phyloP scores from a whole-genome alignment of 1,284 basidiomycete species.

The Afroboletus lepidellus region DNA sequence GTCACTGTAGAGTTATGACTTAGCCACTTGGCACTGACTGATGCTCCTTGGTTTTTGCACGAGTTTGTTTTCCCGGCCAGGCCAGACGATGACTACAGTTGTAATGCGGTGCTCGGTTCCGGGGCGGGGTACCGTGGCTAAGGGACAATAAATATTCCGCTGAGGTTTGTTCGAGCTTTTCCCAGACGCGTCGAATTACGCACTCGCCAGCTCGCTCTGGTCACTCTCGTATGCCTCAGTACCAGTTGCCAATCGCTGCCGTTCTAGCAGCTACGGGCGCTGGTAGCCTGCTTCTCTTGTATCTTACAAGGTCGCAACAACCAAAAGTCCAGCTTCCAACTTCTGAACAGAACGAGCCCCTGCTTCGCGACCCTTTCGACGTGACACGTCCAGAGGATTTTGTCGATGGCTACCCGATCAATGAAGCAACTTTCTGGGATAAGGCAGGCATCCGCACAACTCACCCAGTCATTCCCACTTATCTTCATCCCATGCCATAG shows the following conservation, averaged over 20 bases:
- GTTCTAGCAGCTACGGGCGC: slow-evolving; percentile 44
- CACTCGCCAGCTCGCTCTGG: not conserved
- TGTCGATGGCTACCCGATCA: slow-evolving; percentile 73
- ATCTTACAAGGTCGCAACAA: slow-evolving; percentile 40
- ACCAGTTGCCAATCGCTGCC: slow-evolving; percentile 56
- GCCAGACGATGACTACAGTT: not conserved
- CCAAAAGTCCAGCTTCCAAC: slow-evolving; percentile 59
- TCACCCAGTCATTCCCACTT: not conserved
- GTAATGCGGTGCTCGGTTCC: slow-evolving; percentile 17
- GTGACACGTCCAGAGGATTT: slow-evolving; percentile 69
- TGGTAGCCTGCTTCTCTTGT: slow-evolving; percentile 46
- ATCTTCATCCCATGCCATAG: slow-evolving; percentile 34
- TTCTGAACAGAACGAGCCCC: slow-evolving; percentile 37
- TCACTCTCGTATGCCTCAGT: slow-evolving; percentile 49
- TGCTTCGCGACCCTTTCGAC: slow-evolving; percentile 70
- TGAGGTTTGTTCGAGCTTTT: not conserved
- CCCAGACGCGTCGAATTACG: not conserved
- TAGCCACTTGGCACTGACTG: no score
- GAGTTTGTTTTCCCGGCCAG: no score
- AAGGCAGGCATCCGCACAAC: slow-evolving; percentile 43
- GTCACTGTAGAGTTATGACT: no score
- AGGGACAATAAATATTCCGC: not conserved
- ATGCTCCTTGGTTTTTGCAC: no score
- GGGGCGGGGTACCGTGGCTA: slow-evolving; percentile 15
- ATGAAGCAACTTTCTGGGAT: slow-evolving; percentile 71